Evolutionary conservation across 805 yeast species (phyloP), one percentile per base, ranked within the genome.

Genomic region (Phaffomyces opuntiae): DNA sequence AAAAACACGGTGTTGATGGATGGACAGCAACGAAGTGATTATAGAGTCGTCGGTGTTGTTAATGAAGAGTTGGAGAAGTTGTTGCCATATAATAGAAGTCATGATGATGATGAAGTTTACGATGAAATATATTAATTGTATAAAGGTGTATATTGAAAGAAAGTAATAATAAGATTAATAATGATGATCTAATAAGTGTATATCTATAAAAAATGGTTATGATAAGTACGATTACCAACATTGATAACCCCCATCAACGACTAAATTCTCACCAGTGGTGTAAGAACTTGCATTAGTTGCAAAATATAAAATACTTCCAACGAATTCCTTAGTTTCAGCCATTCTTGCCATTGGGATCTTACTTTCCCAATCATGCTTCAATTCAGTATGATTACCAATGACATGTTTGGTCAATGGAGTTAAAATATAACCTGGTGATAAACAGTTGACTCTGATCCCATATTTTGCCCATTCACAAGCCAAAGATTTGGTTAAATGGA

Each of bases 211-310:
- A 29, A 29, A 13, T 9, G 3, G 13, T 3, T 5, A 21, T 21
- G 24, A 21, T n/a, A 6, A 29, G 13, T 2, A 4, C 13, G 1
- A 29, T 11, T 6, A 86, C 91, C 91, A 85, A 54, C 88, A 81
- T 55, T 83, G 83, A 72, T 85, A 87, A 47, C 95, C 95, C 59
- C 95, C 95, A 61, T 87, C 95, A 47, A 84, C 91, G 29, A 83
- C 79, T 66, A 87, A 66, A 66, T 86, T 85, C 62, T 84, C 82
- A 59, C 95, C 95, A 14, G 95, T 86, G 48, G 91, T 84, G 72
- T 86, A 87, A 17, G 83, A 73, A 34, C 86, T 76, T 9, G 91
- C 93, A 47, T 78, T 77, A 35, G 85, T 75, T 25, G 90, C 81
- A 69, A 86, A 73, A 72, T 83, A 87, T 51, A 87, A 68, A 47